Evolutionary conservation across 2,329 filamentous ascomycete genomes (phyloP).

Genomic region (Talaromyces sp.): DNA sequence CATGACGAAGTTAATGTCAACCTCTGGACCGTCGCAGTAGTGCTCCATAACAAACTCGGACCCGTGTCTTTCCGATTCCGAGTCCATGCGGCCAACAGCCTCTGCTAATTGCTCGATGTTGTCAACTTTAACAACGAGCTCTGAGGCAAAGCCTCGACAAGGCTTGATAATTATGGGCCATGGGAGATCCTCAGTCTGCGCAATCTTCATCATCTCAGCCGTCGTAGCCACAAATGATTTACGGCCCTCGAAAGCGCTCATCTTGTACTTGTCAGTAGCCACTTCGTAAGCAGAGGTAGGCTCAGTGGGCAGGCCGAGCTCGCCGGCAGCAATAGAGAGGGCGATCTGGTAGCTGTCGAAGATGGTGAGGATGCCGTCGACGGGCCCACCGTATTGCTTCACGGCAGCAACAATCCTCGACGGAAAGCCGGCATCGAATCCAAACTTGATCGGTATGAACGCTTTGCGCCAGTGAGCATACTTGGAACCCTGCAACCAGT

Average conservation of each 20-base stretch:
- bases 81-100: conserved; percentile 17
- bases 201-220: conserved; percentile 4
- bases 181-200: neutral
- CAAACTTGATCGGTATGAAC: conserved; percentile 27
- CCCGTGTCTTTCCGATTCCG: conserved; percentile 11
- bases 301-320: conserved; percentile 28
- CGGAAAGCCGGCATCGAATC: conserved; percentile 19
- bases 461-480: conserved; percentile 21
- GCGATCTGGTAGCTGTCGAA: conserved; percentile 24
- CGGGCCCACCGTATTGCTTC: conserved; percentile 12
- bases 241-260: conserved; percentile 17
- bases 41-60: conserved; percentile 31
- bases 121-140: conserved; percentile 28
- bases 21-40: conserved; percentile 38
- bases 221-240: conserved; percentile 1
- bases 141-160: conserved; percentile 25
- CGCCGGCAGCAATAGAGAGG: conserved; percentile 26
- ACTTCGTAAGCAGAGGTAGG: conserved; percentile 21
- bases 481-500: conserved; percentile 33
- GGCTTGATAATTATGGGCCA: conserved; percentile 37
- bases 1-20: conserved; percentile 39
- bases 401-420: conserved; percentile 27
- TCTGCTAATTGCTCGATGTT: conserved; percentile 20
- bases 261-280: conserved; percentile 27
- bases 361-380: conserved; percentile 35